Evolutionary conservation across 768 basidiomycete genomes (phyloP).

Genomic region (Leccinellum rugosiceps): DNA sequence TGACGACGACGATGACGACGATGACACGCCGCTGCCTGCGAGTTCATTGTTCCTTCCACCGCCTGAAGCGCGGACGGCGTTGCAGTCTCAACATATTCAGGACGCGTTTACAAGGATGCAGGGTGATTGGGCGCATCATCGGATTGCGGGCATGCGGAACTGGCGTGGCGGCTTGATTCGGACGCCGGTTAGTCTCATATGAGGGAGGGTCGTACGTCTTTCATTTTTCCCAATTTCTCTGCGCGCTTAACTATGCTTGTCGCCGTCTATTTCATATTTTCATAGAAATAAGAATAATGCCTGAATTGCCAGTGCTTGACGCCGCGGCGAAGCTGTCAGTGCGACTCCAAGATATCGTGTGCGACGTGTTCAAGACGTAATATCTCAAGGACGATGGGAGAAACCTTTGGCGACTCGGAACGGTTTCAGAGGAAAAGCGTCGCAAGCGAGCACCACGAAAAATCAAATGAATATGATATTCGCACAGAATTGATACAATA

Average conservation of each 20-base stretch:
- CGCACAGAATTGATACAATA: too few relatives aligned
- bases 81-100: slow-evolving; percentile 83
- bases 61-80: slow-evolving; percentile 72
- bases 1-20: slow-evolving; percentile 53
- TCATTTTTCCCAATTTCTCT: not conserved
- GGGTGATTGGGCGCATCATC: slow-evolving; percentile 73
- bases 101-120: slow-evolving; percentile 93
- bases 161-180: slow-evolving; percentile 84
- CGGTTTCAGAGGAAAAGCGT: not conserved
- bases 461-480: too few relatives aligned
- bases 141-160: slow-evolving; percentile 84
- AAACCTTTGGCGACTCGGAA: not conserved
- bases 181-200: slow-evolving; percentile 78
- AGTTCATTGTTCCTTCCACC: slow-evolving; percentile 80
- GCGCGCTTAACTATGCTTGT: not conserved
- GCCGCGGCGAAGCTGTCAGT: not conserved
- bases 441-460: not conserved
- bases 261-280: not conserved
- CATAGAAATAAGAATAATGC: not conserved
- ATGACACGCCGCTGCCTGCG: slow-evolving; percentile 63
- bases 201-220: not conserved
- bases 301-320: not conserved
- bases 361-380: not conserved
- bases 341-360: not conserved
- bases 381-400: not conserved